phyloP scores from a whole-genome alignment of 352 stramenopile genomes.

The Globisporangium parvum region DNA sequence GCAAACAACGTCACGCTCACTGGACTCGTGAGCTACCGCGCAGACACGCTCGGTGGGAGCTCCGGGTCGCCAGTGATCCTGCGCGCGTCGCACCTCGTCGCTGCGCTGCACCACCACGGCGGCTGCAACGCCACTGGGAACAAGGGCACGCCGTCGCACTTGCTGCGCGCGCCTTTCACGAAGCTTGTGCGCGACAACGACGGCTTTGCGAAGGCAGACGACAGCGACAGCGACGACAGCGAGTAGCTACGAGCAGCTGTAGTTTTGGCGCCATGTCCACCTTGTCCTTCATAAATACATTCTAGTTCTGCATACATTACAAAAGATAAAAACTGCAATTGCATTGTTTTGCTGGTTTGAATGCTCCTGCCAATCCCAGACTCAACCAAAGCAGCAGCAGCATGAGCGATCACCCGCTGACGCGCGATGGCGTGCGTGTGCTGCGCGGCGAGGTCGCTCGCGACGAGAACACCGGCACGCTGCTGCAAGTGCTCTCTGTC shows the following conservation, averaged over 20 bases:
- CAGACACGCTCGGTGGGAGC: slow-evolving; percentile 26
- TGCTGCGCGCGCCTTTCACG: neutral
- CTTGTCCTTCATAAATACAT: too few relatives aligned
- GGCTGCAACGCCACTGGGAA: slow-evolving; percentile 17
- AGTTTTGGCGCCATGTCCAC: too few relatives aligned
- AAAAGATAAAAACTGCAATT: too few relatives aligned
- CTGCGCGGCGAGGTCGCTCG: slow-evolving; percentile 15
- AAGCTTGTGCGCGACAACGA: neutral
- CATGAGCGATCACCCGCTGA: slow-evolving; percentile 18
- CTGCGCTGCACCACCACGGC: slow-evolving; percentile 25
- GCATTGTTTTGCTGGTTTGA: neutral
- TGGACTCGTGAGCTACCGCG: slow-evolving; percentile 19
- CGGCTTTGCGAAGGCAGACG: neutral
- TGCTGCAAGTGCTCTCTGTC: slow-evolving; percentile 48
- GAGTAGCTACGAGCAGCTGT: too few relatives aligned
- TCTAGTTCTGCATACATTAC: too few relatives aligned
- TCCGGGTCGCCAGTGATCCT: slow-evolving; percentile 25
- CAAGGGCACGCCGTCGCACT: slow-evolving; percentile 15
- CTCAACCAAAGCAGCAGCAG: neutral
- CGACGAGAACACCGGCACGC: slow-evolving; percentile 9
- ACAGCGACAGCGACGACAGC: neutral
- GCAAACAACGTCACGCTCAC: slow-evolving; percentile 8
- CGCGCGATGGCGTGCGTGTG: slow-evolving; percentile 28
- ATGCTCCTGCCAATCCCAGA: too few relatives aligned
- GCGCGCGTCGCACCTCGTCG: slow-evolving; percentile 15